Conservation (phyloP, 2,329 filamentous ascomycete genomes). For the Alternaria panax region DNA sequence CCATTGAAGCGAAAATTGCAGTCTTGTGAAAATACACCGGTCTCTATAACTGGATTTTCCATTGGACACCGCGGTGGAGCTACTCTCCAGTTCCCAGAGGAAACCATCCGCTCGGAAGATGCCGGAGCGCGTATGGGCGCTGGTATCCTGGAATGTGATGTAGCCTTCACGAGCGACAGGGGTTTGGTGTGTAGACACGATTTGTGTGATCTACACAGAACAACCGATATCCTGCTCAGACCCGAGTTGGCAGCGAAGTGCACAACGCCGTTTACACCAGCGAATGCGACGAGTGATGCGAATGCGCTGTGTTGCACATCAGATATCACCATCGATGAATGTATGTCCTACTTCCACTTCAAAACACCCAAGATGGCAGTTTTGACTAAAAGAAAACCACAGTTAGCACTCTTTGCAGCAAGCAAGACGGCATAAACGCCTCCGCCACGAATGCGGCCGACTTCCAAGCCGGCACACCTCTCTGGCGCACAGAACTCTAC, state of each 20-base stretch:
- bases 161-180: slow-evolving; percentile 70
- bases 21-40: slow-evolving; percentile 63
- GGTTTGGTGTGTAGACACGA: slow-evolving; percentile 73
- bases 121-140: slow-evolving; percentile 73
- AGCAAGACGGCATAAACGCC: slow-evolving; percentile 63
- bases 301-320: slow-evolving; percentile 29
- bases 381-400: not conserved
- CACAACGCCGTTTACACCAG: slow-evolving; percentile 66
- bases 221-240: slow-evolving; percentile 70
- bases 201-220: slow-evolving; percentile 73
- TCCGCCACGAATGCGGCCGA: slow-evolving; percentile 63
- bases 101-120: slow-evolving; percentile 65
- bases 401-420: slow-evolving; percentile 25
- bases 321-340: slow-evolving; percentile 29
- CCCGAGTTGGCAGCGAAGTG: slow-evolving; percentile 71
- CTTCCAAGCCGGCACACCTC: slow-evolving; percentile 63
- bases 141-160: slow-evolving; percentile 72
- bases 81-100: slow-evolving; percentile 70
- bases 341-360: not conserved
- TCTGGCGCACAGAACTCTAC: slow-evolving; percentile 70
- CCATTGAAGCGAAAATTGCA: slow-evolving; percentile 66
- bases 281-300: slow-evolving; percentile 39
- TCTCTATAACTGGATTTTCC: slow-evolving; percentile 63
- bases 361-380: not conserved
- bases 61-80: slow-evolving; percentile 66